phyloP scores from a whole-genome alignment of 2,329 filamentous ascomycete genomes.

The Diplodia mutila region DNA sequence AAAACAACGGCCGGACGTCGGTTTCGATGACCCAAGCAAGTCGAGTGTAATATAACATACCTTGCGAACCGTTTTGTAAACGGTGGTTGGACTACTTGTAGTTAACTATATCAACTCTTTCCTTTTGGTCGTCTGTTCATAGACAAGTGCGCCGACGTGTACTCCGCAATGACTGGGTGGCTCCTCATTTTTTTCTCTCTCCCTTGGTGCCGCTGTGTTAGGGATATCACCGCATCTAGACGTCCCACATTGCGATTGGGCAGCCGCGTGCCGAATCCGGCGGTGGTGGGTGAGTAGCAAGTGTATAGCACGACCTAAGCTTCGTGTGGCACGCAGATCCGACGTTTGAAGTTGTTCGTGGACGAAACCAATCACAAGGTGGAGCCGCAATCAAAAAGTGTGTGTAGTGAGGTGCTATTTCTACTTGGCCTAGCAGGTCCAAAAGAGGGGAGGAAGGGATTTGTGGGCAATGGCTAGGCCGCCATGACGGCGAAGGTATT shows the following conservation, averaged over 20 bases:
- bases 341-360: slow-evolving; percentile 3
- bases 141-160: neutral
- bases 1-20: neutral
- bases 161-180: neutral
- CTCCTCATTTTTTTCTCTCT: neutral
- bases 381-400: neutral
- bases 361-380: neutral
- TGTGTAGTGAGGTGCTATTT: neutral
- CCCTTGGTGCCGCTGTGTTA: neutral
- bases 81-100: neutral
- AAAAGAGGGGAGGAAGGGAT: neutral
- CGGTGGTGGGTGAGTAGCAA: no score
- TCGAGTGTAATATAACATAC: no score
- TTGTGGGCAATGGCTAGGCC: neutral
- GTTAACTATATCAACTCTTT: no score
- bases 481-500: neutral
- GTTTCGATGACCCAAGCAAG: neutral
- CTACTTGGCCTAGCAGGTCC: neutral
- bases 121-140: no score
- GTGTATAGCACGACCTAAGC: neutral
- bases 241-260: neutral
- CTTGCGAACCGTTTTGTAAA: no score
- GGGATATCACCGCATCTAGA: neutral
- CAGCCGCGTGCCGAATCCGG: no score
- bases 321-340: slow-evolving; percentile 22